phyloP scores from a whole-genome alignment of 306 rosid genomes.

The Gillenia trifoliata region DNA sequence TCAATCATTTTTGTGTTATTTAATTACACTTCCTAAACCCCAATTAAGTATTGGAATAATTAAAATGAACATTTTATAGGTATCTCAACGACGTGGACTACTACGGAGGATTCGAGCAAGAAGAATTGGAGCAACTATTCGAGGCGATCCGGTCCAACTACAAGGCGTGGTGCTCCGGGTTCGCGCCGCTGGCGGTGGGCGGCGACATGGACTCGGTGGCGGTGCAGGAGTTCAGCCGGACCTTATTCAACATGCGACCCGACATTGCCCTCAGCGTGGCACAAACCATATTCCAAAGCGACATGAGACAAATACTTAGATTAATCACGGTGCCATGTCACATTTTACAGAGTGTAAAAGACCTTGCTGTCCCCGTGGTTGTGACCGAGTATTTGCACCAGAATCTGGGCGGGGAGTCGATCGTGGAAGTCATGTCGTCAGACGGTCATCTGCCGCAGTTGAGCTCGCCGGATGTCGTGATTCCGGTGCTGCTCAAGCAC shows the following conservation, averaged over 20 bases:
- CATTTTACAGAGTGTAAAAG: slow-evolving; percentile 65
- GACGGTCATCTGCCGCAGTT: slow-evolving; percentile 86
- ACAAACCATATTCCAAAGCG: slow-evolving; percentile 63
- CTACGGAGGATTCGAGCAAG: slow-evolving; percentile 82
- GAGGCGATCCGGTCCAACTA: slow-evolving; percentile 60
- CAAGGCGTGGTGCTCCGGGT: slow-evolving; percentile 85
- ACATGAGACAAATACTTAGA: slow-evolving; percentile 49
- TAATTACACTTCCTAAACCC: neutral
- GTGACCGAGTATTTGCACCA: slow-evolving; percentile 67
- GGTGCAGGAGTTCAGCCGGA: slow-evolving; percentile 81
- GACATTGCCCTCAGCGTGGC: slow-evolving; percentile 71
- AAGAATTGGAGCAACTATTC: slow-evolving; percentile 63
- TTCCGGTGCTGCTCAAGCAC: slow-evolving; percentile 64
- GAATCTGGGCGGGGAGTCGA: slow-evolving; percentile 52
- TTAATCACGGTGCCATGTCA: slow-evolving; percentile 64
- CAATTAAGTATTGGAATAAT: neutral
- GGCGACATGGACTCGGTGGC: slow-evolving; percentile 89
- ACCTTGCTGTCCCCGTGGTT: slow-evolving; percentile 76
- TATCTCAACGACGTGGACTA: slow-evolving; percentile 68
- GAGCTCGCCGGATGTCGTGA: slow-evolving; percentile 75
- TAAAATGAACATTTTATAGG: slow-evolving; percentile 22
- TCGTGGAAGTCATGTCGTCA: slow-evolving; percentile 68
- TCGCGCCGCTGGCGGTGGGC: slow-evolving; percentile 75
- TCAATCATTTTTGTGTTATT: slow-evolving; percentile 7
- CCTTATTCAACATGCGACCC: slow-evolving; percentile 86